Evolutionary conservation across 192 early-diverging fungal genomes (phyloP).

Genomic region (Chytriomyces sp.): DNA sequence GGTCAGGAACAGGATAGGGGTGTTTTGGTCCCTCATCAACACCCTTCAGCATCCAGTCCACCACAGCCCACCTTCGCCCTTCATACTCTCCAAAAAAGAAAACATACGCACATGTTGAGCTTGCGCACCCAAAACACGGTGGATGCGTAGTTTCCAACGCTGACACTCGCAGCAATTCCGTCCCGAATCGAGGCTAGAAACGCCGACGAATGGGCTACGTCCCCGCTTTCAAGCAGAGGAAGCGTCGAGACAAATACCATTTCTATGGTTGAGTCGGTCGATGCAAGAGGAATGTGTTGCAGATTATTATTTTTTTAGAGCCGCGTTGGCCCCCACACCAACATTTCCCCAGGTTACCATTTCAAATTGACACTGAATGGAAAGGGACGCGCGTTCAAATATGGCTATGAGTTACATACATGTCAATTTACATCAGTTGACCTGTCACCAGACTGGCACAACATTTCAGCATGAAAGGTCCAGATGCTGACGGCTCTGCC

Average conservation of each 20-base stretch:
- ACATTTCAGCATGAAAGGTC: too few relatives aligned
- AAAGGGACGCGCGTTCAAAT: too few relatives aligned
- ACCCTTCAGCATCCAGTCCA: constrained; percentile 1
- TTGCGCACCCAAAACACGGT: constrained; percentile 61
- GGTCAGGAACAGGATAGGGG: constrained; percentile 4
- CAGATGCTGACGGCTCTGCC: too few relatives aligned
- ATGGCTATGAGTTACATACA: too few relatives aligned
- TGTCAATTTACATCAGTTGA: too few relatives aligned
- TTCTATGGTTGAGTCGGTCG: neutral
- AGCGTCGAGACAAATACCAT: neutral
- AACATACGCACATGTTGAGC: constrained; percentile 52
- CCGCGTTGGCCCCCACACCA: too few relatives aligned
- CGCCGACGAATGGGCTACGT: neutral
- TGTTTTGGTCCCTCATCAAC: neutral
- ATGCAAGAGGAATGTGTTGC: too few relatives aligned
- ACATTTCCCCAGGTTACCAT: too few relatives aligned
- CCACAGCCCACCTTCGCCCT: neutral
- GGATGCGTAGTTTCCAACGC: constrained; percentile 61
- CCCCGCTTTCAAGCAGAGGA: neutral
- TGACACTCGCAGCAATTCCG: constrained; percentile 45
- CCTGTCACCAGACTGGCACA: too few relatives aligned
- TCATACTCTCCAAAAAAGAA: neutral
- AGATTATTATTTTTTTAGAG: too few relatives aligned
- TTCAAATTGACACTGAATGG: too few relatives aligned
- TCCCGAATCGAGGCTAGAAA: constrained; percentile 54